These are phyloP conservation scores for Dioscorea cayenensis DNA, from an alignment of 116 monocot species.

Conservation along the genomic window DNA sequence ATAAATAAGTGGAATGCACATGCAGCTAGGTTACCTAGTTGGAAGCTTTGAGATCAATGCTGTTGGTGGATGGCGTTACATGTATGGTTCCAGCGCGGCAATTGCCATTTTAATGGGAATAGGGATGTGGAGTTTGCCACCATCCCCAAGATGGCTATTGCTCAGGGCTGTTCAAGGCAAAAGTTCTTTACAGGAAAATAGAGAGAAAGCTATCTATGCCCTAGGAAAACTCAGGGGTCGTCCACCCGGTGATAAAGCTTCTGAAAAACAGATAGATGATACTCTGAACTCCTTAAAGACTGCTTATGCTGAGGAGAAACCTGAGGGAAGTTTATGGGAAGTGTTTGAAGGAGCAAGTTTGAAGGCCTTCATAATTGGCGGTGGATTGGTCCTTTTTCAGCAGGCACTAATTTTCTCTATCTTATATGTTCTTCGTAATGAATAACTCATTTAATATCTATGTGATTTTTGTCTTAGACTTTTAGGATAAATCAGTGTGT, in stretches of 20 bases:
- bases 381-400: conserved; percentile 95
- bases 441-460: too few relatives aligned
- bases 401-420: conserved; percentile 33
- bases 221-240: conserved; percentile 57
- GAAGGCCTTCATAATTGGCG: conserved; percentile 92
- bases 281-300: conserved; percentile 59
- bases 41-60: conserved; percentile 76
- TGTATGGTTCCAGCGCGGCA: conserved; percentile 85
- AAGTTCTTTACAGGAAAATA: conserved; percentile 52
- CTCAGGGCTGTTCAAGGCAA: conserved; percentile 81
- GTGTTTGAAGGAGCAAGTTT: conserved; percentile 91
- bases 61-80: conserved; percentile 95
- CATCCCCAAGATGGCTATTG: conserved; percentile 95
- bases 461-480: not conserved
- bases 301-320: conserved; percentile 52
- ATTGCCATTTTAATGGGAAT: conserved; percentile 69
- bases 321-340: conserved; percentile 62
- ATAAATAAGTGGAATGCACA: conserved; percentile 1
- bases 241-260: conserved; percentile 42
- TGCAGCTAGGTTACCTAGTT: conserved; percentile 85
- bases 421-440: not conserved
- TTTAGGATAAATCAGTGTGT: not conserved
- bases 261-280: conserved; percentile 68
- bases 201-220: conserved; percentile 47
- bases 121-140: conserved; percentile 74